A percentile compares a stretch with the other conserved stretches of the same genome.
Evolutionary conservation across 805 yeast species (phyloP).

Genomic region (Middelhovenomyces tepae): DNA sequence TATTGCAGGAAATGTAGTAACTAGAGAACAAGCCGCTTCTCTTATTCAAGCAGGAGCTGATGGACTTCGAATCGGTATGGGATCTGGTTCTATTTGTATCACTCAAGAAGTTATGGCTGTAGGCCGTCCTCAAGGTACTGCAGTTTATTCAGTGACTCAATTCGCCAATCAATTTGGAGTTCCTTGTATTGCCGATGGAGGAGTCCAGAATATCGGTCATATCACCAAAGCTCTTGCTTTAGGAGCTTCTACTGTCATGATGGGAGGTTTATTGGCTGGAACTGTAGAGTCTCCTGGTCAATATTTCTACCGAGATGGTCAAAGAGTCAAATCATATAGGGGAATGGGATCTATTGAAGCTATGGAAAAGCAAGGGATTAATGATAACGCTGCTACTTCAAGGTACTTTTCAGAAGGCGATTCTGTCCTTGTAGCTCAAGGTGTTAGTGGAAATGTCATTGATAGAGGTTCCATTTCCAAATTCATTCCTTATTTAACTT

Average conservation of each 20-base stretch:
- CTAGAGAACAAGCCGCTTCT: constrained; percentile 97
- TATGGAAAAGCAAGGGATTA: constrained; percentile 80
- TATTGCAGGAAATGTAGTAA: constrained; percentile 96
- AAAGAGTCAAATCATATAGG: constrained; percentile 93
- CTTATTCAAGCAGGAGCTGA: constrained; percentile 95
- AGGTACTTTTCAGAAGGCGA: constrained; percentile 97
- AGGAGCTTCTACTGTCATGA: constrained; percentile 97
- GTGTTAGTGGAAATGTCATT: constrained; percentile 94
- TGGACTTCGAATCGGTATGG: constrained; percentile 98
- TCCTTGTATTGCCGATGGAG: constrained; percentile 99
- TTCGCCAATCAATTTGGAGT: constrained; percentile 94
- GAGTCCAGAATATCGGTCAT: constrained; percentile 98
- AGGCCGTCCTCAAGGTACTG: constrained; percentile 99
- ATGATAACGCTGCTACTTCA: constrained; percentile 95
- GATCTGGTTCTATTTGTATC: constrained; percentile 98
- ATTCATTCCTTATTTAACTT: constrained; percentile 87
- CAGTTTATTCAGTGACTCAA: constrained; percentile 88
- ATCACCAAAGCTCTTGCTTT: constrained; percentile 92
- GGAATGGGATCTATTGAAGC: constrained; percentile 99
- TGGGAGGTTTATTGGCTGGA: constrained; percentile 99
- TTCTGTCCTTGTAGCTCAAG: constrained; percentile 95
- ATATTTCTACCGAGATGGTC: constrained; percentile 95
- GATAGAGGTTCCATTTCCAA: constrained; percentile 94
- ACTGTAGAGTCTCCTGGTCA: constrained; percentile 98
- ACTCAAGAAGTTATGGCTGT: constrained; percentile 99